These are phyloP conservation scores for Lotus japonicus DNA, from an alignment of 306 rosid genomes.

Conservation along the genomic window DNA sequence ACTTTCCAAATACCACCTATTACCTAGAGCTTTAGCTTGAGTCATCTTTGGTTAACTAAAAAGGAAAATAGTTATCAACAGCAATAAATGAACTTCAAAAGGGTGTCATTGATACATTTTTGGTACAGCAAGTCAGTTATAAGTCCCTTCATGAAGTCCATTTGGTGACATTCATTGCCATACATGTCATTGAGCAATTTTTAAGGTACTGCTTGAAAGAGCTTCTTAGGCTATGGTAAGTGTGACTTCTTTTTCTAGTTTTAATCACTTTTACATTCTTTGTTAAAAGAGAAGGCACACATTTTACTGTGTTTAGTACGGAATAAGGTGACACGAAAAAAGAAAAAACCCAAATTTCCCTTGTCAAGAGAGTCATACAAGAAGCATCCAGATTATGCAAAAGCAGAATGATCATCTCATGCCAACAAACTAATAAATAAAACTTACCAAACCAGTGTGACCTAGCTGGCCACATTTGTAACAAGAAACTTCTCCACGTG, in stretches of 20 bases:
- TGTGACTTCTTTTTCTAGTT: not conserved
- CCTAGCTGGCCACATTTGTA: slow-evolving; percentile 83
- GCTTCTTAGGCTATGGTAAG: not conserved
- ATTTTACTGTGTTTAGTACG: not conserved
- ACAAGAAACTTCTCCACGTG: slow-evolving; percentile 56
- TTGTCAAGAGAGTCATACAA: not conserved
- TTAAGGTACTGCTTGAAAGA: not conserved
- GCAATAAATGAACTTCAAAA: not conserved
- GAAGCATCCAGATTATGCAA: not conserved
- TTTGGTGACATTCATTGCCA: not conserved
- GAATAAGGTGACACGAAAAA: not conserved
- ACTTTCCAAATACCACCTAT: not conserved
- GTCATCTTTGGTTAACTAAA: not conserved
- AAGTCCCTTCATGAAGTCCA: not conserved
- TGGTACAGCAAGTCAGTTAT: not conserved
- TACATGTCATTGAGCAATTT: not conserved
- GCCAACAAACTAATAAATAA: not conserved
- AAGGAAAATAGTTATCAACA: not conserved
- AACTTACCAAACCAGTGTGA: slow-evolving; percentile 88
- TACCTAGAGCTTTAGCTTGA: not conserved
- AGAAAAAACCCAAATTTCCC: not conserved
- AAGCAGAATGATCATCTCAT: not conserved
- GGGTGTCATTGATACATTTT: not conserved
- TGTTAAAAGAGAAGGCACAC: not conserved
- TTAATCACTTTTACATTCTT: not conserved